Conservation (phyloP, 768 basidiomycete species). For the Harrya chromipes region DNA sequence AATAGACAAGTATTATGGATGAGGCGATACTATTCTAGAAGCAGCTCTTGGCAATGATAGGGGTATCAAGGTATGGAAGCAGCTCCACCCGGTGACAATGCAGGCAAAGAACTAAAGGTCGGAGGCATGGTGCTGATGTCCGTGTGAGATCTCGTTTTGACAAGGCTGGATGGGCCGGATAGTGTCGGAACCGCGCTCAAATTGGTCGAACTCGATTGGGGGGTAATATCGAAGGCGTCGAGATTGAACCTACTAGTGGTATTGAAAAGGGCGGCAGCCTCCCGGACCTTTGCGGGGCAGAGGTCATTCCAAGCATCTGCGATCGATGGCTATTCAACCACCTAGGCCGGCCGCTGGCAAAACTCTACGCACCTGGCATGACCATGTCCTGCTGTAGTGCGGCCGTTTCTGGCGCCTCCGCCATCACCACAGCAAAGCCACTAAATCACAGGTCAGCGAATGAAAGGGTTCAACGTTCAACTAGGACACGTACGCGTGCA, state of each 20-base stretch:
- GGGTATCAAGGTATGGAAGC: neutral
- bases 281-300: slow-evolving; percentile 16
- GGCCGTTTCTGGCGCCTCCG: slow-evolving; percentile 22
- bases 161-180: neutral
- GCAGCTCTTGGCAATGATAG: neutral
- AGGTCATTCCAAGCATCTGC: slow-evolving; percentile 20
- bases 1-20: neutral
- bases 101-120: slow-evolving; percentile 9
- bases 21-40: neutral
- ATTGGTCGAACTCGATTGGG: neutral
- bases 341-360: neutral
- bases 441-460: slow-evolving; percentile 13
- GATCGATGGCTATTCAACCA: neutral
- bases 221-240: slow-evolving; percentile 9
- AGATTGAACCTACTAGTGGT: slow-evolving; percentile 17
- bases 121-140: slow-evolving; percentile 19
- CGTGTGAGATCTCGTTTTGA: slow-evolving; percentile 6
- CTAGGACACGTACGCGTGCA: slow-evolving; percentile 19
- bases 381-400: slow-evolving; percentile 16
- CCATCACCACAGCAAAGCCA: slow-evolving; percentile 32
- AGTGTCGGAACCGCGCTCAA: neutral
- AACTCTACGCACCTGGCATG: slow-evolving; percentile 18
- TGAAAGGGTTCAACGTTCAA: neutral
- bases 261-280: slow-evolving; percentile 18
- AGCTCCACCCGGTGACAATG: neutral